Evolutionary conservation across 345 rosid genomes (phyloP).

Genomic region (Mercurialis annua): DNA sequence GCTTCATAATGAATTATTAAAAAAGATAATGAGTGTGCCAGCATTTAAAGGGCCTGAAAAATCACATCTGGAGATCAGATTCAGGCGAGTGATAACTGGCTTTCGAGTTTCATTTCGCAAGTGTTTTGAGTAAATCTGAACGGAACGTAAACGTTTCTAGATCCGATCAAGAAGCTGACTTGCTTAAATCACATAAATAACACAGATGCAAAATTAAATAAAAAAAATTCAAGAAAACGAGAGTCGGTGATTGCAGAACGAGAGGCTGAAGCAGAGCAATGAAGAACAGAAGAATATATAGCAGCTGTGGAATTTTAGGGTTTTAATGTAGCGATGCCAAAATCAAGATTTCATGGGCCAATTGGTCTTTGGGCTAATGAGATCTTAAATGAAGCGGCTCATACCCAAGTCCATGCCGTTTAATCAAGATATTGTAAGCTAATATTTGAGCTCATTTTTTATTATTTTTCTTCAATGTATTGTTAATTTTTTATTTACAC

Average conservation of each 20-base stretch:
- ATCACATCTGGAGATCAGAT: constrained; percentile 26
- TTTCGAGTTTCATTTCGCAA: constrained; percentile 27
- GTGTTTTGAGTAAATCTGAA: constrained; percentile 21
- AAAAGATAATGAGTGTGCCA: constrained; percentile 24
- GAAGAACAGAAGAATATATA: background rate
- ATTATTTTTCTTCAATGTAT: no score
- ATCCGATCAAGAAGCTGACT: constrained; percentile 53
- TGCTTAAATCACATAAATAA: constrained; percentile 29
- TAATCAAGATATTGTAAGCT: no score
- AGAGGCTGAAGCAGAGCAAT: background rate
- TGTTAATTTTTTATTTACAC: no score
- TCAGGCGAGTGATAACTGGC: constrained; percentile 48
- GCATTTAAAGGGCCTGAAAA: constrained; percentile 42
- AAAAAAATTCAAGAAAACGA: background rate
- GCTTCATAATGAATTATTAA: constrained; percentile 2
- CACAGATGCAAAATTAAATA: background rate
- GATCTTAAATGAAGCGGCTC: no score
- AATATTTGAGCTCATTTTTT: no score
- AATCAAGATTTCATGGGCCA: no score
- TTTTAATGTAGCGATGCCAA: no score
- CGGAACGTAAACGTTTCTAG: constrained; percentile 15
- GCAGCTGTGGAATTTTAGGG: background rate
- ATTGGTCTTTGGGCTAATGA: no score
- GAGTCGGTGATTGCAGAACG: background rate
- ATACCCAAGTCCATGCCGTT: no score